Base-by-base conservation (phyloP, 2,329 filamentous ascomycete genomes). In the Ophiostoma angusticollis region DNA sequence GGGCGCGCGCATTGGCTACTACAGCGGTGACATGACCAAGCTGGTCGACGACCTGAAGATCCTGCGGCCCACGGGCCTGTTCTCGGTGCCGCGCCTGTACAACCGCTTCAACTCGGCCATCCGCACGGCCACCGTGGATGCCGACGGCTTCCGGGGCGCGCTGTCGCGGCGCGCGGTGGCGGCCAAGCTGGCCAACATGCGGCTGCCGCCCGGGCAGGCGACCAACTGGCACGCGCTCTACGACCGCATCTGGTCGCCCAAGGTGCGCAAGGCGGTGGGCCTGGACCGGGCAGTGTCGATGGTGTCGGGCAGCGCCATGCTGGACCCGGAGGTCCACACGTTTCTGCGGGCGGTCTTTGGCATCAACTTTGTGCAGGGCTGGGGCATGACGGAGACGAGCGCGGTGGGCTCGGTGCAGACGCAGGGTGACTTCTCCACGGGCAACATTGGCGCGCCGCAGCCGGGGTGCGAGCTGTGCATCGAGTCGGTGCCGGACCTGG, bases 321-420 rank as follows among this genome's bases (percentile, higher is more conserved):
- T 98, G 30, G 89, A 96, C 51, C 85, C 86, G 0, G 74, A 77
- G 19, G 74, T 96, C 24, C 87, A 96, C 47, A 72, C 84, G 52
- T 95, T 96, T 64, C 72, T 96, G 35, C 81, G 86, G 31, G 76
- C 87, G 28, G 81, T 83, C 22, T 84, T 93, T 47, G 80, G 73
- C 43, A 83, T 80, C 59, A 68, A 77, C 53, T 82, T 96, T 53
- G 59, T 74, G 23, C 89, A 96, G 61, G 91, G 89, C 22, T 98
- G 89, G 58, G 91, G 91, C 35, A 68, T 98, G 58, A 98, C 91
- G 1, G 91, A 98, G 62, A 83, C 86, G 1, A 95, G 93, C 53
- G 86, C 87, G 31, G 72, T 80, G 22, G 76, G 73, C 17, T 69
- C 80, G 11, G 72, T 75, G 25, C 91, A 96, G 62, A 52, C 73